Base-by-base conservation (phyloP, 768 basidiomycete species). In the Pleurotus tuoliensis region DNA sequence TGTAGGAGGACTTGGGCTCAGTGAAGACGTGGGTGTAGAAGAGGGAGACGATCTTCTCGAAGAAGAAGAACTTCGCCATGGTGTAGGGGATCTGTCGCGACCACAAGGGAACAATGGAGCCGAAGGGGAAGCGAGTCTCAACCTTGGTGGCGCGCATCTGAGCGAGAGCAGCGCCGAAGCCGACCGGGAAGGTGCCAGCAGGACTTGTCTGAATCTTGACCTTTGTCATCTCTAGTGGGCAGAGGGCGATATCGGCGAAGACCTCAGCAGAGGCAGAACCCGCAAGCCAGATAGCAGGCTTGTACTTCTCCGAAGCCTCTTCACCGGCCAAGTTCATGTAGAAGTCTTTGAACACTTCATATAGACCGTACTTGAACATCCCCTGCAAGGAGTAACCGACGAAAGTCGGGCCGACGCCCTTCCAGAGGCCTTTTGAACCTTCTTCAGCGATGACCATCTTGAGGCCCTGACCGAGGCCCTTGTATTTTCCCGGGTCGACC, bases 51-150 rank as follows among this genome's bases (percentile, higher is more conserved):
- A 90, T 89, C 80, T 87, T 86, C 72, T 94, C 92, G 71, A 87
- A 95, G 83, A 92, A 93, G 84, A 84, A 92, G 84, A 97, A 97
- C 76, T 97, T 97, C 79, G 94, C 94, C 94, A 97, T 95, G 66
- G 94, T 97, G 81, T 97, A 97, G 54, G 94, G 94, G 66, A 96
- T 94, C 78, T 91, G 90, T 69, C 90, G 90, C 40, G 90, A 92
- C 90, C 90, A 92, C 45, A 92, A 84, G 55, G 90, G 90, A 44
- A 88, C 84, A 65, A 92, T 71, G 52, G 90, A 92, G 59, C 90
- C 90, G 72, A 92, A 91, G 65, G 90, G 90, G 76, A 80, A 92
- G 64, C 90, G 87, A 46, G 89, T 91, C 61, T 91, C 88, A 48
- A 72, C 70, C 68, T 74, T 87, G 56, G 80, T 82, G 60, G 68